phyloP scores from a whole-genome alignment of 805 yeast species.

The Ogataea polymorpha region DNA sequence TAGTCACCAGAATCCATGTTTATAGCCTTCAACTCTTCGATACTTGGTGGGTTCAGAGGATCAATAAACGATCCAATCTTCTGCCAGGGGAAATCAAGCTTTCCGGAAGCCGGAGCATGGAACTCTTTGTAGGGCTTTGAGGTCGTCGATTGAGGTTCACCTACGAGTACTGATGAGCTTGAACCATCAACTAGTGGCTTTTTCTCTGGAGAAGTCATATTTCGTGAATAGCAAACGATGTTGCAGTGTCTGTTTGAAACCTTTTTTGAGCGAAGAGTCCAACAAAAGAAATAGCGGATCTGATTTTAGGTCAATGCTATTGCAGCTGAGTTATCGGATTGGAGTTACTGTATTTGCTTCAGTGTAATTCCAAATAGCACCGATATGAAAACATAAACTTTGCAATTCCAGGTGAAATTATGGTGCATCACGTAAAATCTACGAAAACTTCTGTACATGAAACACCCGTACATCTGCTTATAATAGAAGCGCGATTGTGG shows the following conservation, averaged over 20 bases:
- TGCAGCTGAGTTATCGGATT: neutral
- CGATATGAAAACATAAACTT: slow-evolving; percentile 6
- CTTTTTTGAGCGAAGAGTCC: neutral
- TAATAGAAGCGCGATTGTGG: neutral
- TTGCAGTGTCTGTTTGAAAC: no score
- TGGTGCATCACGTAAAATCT: slow-evolving; percentile 2
- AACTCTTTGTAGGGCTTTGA: slow-evolving; percentile 6
- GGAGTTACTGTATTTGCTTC: neutral
- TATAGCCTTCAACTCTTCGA: slow-evolving; percentile 17
- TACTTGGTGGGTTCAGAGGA: slow-evolving; percentile 22
- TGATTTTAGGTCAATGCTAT: neutral
- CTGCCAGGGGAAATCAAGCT: slow-evolving; percentile 33
- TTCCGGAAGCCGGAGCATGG: slow-evolving; percentile 13
- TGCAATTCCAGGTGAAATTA: slow-evolving; percentile 5
- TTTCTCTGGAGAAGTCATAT: slow-evolving; percentile 4
- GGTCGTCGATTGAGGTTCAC: neutral
- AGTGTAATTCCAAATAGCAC: neutral
- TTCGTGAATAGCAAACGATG: slow-evolving; percentile 4
- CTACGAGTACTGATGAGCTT: neutral
- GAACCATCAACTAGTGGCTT: neutral
- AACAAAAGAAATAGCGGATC: neutral
- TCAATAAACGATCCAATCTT: slow-evolving; percentile 34
- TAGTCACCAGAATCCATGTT: slow-evolving; percentile 22
- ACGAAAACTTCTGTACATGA: slow-evolving; percentile 3
- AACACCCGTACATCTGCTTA: slow-evolving; percentile 5